phyloP scores from a whole-genome alignment of 2,329 filamentous ascomycete species.

The Trichoderma arundinaceum region DNA sequence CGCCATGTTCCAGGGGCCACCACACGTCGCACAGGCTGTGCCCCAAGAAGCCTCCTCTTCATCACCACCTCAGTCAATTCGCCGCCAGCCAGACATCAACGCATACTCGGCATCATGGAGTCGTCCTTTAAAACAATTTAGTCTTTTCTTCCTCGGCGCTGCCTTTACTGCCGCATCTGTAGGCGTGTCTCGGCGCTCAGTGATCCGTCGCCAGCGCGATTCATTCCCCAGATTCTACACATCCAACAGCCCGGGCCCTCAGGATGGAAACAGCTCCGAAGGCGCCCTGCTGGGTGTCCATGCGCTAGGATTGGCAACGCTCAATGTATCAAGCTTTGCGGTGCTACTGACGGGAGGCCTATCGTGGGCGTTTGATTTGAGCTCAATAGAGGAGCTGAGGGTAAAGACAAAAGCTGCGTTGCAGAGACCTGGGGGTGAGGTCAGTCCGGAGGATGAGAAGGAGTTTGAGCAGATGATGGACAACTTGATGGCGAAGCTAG shows the following conservation, averaged over 20 bases:
- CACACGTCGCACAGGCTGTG: background rate
- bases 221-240: slow-evolving; percentile 75
- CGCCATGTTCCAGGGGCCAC: slow-evolving; percentile 17
- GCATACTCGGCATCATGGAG: slow-evolving; percentile 33
- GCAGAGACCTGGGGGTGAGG: slow-evolving; percentile 43
- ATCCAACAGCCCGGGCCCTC: slow-evolving; percentile 53
- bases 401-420: slow-evolving; percentile 52
- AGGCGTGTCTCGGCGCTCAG: slow-evolving; percentile 71
- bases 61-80: slow-evolving; percentile 17
- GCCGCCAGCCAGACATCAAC: slow-evolving; percentile 23
- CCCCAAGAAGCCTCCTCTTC: slow-evolving; percentile 1
- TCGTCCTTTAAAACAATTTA: slow-evolving; percentile 55
- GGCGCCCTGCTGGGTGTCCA: slow-evolving; percentile 72
- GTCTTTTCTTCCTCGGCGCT: slow-evolving; percentile 75
- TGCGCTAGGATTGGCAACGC: slow-evolving; percentile 82
- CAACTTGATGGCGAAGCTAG: slow-evolving; percentile 60
- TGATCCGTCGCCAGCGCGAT: slow-evolving; percentile 65
- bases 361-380: slow-evolving; percentile 79
- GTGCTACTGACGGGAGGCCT: slow-evolving; percentile 76
- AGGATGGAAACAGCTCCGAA: slow-evolving; percentile 35
- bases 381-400: slow-evolving; percentile 68
- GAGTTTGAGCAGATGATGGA: slow-evolving; percentile 68
- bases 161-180: slow-evolving; percentile 76
- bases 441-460: slow-evolving; percentile 58
- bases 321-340: slow-evolving; percentile 79